A percentile compares a stretch with the other conserved stretches of the same genome.
phyloP scores from a whole-genome alignment of 768 basidiomycete species.

The Leucogyrophana mollusca region DNA sequence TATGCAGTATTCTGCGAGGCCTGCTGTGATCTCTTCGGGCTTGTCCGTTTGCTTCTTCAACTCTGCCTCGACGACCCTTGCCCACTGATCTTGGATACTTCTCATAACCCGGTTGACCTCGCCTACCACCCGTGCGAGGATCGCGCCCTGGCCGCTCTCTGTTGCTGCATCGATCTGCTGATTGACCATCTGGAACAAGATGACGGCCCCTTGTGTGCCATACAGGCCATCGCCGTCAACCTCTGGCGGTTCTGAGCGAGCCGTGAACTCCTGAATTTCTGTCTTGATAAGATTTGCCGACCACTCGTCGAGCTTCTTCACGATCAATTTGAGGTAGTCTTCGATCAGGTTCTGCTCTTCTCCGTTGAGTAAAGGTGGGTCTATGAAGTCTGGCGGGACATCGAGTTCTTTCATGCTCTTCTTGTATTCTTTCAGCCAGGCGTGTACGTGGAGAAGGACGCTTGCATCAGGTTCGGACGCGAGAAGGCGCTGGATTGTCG shows the following conservation, averaged over 20 bases:
- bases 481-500: conserved; percentile 67
- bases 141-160: conserved; percentile 93
- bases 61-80: conserved; percentile 77
- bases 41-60: conserved; percentile 86
- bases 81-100: conserved; percentile 84
- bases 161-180: conserved; percentile 93
- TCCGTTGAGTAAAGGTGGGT: conserved; percentile 91
- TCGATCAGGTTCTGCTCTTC: conserved; percentile 93
- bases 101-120: conserved; percentile 92
- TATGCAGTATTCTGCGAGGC: conserved; percentile 93
- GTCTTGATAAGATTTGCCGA: conserved; percentile 90
- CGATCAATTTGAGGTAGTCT: conserved; percentile 90
- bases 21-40: conserved; percentile 83
- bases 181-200: conserved; percentile 98
- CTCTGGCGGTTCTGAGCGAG: conserved; percentile 84
- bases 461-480: conserved; percentile 83
- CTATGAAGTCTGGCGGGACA: conserved; percentile 74
- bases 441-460: conserved; percentile 79
- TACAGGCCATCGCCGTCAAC: conserved; percentile 86
- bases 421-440: conserved; percentile 96
- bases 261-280: conserved; percentile 81
- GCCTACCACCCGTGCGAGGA: conserved; percentile 85
- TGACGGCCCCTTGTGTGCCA: conserved; percentile 88
- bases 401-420: conserved; percentile 93
- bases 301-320: conserved; percentile 97